These are phyloP conservation scores for Mycosphaerella sp. DNA, from an alignment of 2,329 filamentous ascomycete species.

Conservation along the genomic window DNA sequence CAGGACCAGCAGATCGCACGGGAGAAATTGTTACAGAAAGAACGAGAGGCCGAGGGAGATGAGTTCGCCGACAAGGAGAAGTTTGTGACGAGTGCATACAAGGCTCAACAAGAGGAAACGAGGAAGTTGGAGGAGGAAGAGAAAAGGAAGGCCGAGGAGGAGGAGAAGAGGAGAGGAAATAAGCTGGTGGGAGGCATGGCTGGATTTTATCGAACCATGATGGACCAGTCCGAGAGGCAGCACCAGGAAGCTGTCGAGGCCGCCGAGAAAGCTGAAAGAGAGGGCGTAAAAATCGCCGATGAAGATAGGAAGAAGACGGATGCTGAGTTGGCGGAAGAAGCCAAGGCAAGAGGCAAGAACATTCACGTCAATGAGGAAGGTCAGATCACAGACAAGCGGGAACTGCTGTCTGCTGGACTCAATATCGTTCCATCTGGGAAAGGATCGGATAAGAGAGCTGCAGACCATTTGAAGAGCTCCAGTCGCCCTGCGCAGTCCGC, in stretches of 20 bases:
- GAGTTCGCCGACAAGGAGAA: slow-evolving; percentile 77
- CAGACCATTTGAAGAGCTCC: slow-evolving; percentile 30
- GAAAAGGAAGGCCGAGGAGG: slow-evolving; percentile 56
- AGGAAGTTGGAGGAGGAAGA: slow-evolving; percentile 65
- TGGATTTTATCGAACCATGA: slow-evolving; percentile 68
- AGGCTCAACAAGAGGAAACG: slow-evolving; percentile 72
- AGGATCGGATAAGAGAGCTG: slow-evolving; percentile 16
- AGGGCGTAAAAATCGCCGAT: slow-evolving; percentile 28
- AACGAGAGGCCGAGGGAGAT: slow-evolving; percentile 73
- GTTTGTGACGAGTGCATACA: slow-evolving; percentile 79
- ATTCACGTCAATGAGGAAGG: slow-evolving; percentile 75
- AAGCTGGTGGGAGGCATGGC: slow-evolving; percentile 58
- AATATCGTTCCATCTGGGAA: slow-evolving; percentile 53
- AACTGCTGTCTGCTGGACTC: slow-evolving; percentile 67
- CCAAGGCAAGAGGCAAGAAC: slow-evolving; percentile 56
- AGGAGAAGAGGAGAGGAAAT: slow-evolving; percentile 59
- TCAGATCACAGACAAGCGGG: slow-evolving; percentile 76
- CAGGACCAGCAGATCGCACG: slow-evolving; percentile 71
- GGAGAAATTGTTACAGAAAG: slow-evolving; percentile 71
- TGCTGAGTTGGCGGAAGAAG: slow-evolving; percentile 59
- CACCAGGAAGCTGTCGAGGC: slow-evolving; percentile 66
- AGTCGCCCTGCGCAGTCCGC: slow-evolving; percentile 25
- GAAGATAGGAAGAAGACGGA: slow-evolving; percentile 41
- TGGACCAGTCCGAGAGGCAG: slow-evolving; percentile 62
- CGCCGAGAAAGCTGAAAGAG: slow-evolving; percentile 43